Base-by-base conservation (phyloP, 805 yeast genomes). In the Wickerhamomyces mucosus region DNA sequence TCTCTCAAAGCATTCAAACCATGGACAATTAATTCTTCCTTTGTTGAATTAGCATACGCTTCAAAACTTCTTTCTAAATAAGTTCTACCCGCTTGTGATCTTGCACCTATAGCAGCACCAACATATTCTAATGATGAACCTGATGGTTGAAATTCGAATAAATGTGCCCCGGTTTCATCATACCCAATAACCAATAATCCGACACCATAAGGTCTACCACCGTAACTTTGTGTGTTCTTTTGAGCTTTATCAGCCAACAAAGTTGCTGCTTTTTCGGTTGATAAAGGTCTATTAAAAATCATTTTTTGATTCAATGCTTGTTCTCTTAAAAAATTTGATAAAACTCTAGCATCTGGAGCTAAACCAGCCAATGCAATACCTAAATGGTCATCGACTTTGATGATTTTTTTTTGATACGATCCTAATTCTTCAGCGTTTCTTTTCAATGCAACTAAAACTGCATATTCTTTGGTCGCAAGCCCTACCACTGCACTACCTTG, bases 401-500 rank as follows among this genome's bases (percentile, higher is more conserved):
- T 79, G 48, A 92, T 69, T 56, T 92, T 92, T 68, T 83, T 84
- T 55, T 92, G 99, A 58, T 88, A 92, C 25, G 96, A 85, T 17
- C 98, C 96, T 42, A 92, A 67, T 55, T 92, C 97, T 58, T 92
- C 99, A 6, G 96, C 95, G 55, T 86, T 89, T 57, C 99, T 74
- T 63, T 92, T 92, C 47, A 92, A 64, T 11, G 96, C 97, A 27
- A 84, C 96, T 48, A 92, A 64, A 7, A 89, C 97, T 17, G 86
- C 96, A 55, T 86, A 81, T 31, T 73, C 76, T 45, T 78, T 74
- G 25, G 96, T 85, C 26, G 84, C 78, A 35, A 92, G 65, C 7
- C 98, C 99, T 21, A 88, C 96, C 4, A 96, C 89, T 4, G 96
- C 97, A 42, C 94, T 78, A 23, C 98, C 98, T 63, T 89, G 97